Percentiles rank a stretch among this genome's conserved stretches.
Conservation (phyloP, 805 yeast genomes). For the Spathaspora arborariae region DNA sequence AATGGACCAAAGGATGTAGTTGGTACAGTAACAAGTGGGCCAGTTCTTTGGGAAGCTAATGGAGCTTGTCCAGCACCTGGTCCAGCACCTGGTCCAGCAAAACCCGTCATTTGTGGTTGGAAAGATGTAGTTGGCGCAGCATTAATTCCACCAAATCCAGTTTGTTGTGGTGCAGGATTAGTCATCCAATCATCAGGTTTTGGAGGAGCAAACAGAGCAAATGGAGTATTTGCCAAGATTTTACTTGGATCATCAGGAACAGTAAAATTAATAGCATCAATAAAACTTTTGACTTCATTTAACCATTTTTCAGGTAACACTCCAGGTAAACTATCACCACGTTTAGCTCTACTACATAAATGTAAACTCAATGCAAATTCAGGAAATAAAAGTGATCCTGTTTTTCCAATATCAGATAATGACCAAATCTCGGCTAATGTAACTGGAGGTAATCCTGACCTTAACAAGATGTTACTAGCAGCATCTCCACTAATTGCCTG, state of each 20-base stretch:
- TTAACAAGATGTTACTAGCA: slow-evolving; percentile 74
- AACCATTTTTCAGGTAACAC: slow-evolving; percentile 66
- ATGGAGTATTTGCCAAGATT: slow-evolving; percentile 43
- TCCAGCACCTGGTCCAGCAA: too few relatives aligned
- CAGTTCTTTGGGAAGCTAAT: slow-evolving; percentile 40
- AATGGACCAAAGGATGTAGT: slow-evolving; percentile 11
- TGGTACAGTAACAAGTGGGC: slow-evolving; percentile 32
- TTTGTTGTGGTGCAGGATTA: slow-evolving; percentile 24
- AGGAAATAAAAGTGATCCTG: slow-evolving; percentile 85
- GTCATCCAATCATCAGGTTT: slow-evolving; percentile 25
- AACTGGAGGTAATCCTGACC: slow-evolving; percentile 72
- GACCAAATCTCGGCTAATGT: slow-evolving; percentile 87
- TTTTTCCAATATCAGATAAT: slow-evolving; percentile 80
- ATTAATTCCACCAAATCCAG: slow-evolving; percentile 3
- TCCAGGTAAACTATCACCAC: slow-evolving; percentile 75
- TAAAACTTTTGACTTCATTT: slow-evolving; percentile 85
- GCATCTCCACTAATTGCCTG: slow-evolving; percentile 64
- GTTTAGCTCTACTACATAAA: slow-evolving; percentile 71
- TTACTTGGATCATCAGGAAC: slow-evolving; percentile 56
- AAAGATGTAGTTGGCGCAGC: slow-evolving; percentile 25
- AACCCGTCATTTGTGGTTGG: slow-evolving; percentile 36
- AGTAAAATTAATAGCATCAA: slow-evolving; percentile 80
- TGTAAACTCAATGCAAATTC: slow-evolving; percentile 92
- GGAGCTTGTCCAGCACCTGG: slow-evolving; percentile 4
- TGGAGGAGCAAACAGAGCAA: slow-evolving; percentile 24